Evolutionary conservation across 1,284 basidiomycete genomes (phyloP).

Genomic region (Malassezia yamatoensis): DNA sequence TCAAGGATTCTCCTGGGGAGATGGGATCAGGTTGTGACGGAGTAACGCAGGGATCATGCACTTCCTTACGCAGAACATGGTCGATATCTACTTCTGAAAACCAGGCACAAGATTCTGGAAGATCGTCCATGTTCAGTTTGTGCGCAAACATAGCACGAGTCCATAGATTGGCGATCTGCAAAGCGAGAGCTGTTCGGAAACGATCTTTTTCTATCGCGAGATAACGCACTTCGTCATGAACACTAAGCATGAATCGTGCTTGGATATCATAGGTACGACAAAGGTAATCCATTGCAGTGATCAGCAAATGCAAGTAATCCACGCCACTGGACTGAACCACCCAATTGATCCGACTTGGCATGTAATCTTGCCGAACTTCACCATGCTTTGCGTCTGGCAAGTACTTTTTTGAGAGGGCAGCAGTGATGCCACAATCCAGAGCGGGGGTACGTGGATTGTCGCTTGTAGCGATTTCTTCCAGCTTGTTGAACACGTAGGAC

Average conservation of each 20-base stretch:
- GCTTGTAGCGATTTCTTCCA: slow-evolving; percentile 85
- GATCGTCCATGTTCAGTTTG: slow-evolving; percentile 84
- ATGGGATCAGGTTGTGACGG: slow-evolving; percentile 78
- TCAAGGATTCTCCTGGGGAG: slow-evolving; percentile 71
- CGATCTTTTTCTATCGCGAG: slow-evolving; percentile 77
- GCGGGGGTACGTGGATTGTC: slow-evolving; percentile 82
- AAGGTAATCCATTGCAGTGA: slow-evolving; percentile 88
- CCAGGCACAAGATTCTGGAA: slow-evolving; percentile 78
- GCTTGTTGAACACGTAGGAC: slow-evolving; percentile 96
- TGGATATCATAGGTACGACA: slow-evolving; percentile 69
- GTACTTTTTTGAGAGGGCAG: slow-evolving; percentile 78
- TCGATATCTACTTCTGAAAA: slow-evolving; percentile 96
- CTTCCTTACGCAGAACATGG: slow-evolving; percentile 82
- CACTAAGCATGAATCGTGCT: slow-evolving; percentile 88
- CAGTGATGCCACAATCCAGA: slow-evolving; percentile 83
- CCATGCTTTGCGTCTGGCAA: slow-evolving; percentile 55
- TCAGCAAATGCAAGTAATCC: slow-evolving; percentile 91
- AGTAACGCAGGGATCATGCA: slow-evolving; percentile 87
- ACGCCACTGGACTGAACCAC: slow-evolving; percentile 97
- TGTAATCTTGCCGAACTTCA: slow-evolving; percentile 68
- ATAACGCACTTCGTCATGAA: slow-evolving; percentile 94
- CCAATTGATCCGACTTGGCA: slow-evolving; percentile 98
- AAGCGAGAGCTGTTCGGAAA: slow-evolving; percentile 77
- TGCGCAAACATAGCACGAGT: slow-evolving; percentile 84
- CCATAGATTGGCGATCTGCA: slow-evolving; percentile 95